Base-by-base conservation (phyloP, 495 filamentous ascomycete species). In the Rusavskia elegans region DNA sequence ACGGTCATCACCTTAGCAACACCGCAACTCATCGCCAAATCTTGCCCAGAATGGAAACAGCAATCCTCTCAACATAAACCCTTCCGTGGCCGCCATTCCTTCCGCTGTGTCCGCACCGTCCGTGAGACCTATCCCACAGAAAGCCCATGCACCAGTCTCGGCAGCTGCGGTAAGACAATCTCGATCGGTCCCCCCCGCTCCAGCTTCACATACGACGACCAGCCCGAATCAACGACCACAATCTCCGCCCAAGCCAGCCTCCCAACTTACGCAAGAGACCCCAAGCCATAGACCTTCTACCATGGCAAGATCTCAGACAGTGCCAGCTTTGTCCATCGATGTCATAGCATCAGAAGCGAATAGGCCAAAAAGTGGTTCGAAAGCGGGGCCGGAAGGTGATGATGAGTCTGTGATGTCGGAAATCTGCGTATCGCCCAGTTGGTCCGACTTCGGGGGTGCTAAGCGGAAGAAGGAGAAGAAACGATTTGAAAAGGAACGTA, bases 381-480 rank as follows among this genome's bases (percentile, higher is more conserved):
- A 19, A 13, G 2, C 48, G 5, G 48, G 16, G 30, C 17, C 21
- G 29, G 36, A 23, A 37, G 48, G 19, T 37, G 48, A 27, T 10
- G 45, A 54, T 2, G 49, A 53, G 2, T 32, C 50, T 14, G 19
- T 37, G 1, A 32, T 30, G 13, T 40, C 50, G 27, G 57, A 57
- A 48, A 59, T 62, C 48, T 62, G 59, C 44, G 45, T 53, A 39
- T 59, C 59, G 11, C 59, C 59, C 14, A 62, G 57, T 35, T 59
- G 59, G 59, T 59, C 57, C 8, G 57, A 59, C 37, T 55, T 57
- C 48, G 57, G 57, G n/a, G 57, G 45, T 25, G 35, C 17, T 21
- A 49, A 59, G 53, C 45, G 50, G 27, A 52, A 46, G 46, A 57
- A 52, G 42, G 59, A 62, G 19, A 62, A 55, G 45, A 59, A 55